Evolutionary conservation across 2,329 filamentous ascomycete species (phyloP), one percentile per base, ranked within the genome.

Genomic region (Stylonectria norvegica): DNA sequence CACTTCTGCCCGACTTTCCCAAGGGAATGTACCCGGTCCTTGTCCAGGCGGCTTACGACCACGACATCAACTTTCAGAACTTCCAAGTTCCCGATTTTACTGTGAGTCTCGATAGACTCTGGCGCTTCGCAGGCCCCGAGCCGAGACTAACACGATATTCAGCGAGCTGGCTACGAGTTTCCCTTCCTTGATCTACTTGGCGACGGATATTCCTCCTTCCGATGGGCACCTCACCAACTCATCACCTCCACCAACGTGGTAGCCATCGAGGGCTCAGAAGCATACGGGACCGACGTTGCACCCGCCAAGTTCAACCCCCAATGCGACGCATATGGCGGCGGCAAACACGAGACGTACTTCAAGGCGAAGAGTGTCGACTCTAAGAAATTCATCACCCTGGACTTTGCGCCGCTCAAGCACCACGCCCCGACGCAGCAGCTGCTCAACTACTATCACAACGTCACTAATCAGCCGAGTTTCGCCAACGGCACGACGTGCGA

Each of bases 381-480:
- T 34, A 18, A 18, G 5, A 54, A 34, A 53, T 57, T 43, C 41
- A 40, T 15, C 52, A 46, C 19, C 18, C 25, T 53, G 49, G 32
- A 52, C 44, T 35, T 27, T 7, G 5, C 12, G n/a, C 19, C 38
- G 9, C 12, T 16, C 7, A 20, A 8, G 11, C 17, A 19, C 14
- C 5, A 6, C 17, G 30, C 10, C 5, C 22, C 22, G 12, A n/a
- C 34, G 4, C 25, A 32, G 4, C 72, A 66, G 42, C 63, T 68
- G 0, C 46, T 75, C 4, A 50, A 53, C 1, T 70, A 75, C 40
- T 70, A 71, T 56, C 49, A 61, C 48, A 77, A 76, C 52, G 60
- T 75, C 32, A 77, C 75, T 3, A 79, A 79, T 51, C 76, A 79
- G 54, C 73, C 74, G 2, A 63, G 62, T 4, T 74, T 73, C 43